phyloP scores from a whole-genome alignment of 2,329 filamentous ascomycete genomes.

The Trichoderma pleuroti region DNA sequence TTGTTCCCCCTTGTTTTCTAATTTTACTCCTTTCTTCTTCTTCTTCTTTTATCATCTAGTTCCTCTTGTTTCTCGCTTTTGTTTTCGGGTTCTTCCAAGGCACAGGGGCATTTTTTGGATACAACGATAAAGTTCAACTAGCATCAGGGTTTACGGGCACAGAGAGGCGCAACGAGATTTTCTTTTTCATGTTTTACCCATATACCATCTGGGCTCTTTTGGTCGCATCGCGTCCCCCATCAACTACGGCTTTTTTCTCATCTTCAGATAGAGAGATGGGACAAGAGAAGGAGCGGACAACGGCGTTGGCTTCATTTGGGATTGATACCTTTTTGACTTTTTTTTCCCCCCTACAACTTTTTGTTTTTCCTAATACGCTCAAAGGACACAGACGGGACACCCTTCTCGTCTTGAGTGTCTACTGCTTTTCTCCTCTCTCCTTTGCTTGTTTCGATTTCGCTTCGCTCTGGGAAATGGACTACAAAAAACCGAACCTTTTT shows the following conservation, averaged over 20 bases:
- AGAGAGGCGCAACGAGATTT: neutral
- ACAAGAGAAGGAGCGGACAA: slow-evolving; percentile 7
- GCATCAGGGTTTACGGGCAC: neutral
- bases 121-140: slow-evolving; percentile 10
- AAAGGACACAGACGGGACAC: neutral
- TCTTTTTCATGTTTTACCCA: neutral
- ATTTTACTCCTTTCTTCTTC: neutral
- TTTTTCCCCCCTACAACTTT: neutral
- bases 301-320: slow-evolving; percentile 13
- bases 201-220: slow-evolving; percentile 2
- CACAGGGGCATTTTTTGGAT: slow-evolving; percentile 4
- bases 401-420: neutral
- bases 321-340: neutral
- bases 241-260: neutral
- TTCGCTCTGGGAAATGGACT: neutral
- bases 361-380: neutral
- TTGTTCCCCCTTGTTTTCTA: neutral
- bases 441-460: neutral
- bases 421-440: neutral
- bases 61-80: neutral
- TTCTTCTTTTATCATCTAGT: neutral
- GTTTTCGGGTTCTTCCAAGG: neutral
- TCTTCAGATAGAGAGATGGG: neutral
- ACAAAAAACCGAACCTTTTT: neutral
- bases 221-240: slow-evolving; percentile 2